Base-by-base conservation (phyloP, 2,329 filamentous ascomycete species). In the Microdochium nivale region DNA sequence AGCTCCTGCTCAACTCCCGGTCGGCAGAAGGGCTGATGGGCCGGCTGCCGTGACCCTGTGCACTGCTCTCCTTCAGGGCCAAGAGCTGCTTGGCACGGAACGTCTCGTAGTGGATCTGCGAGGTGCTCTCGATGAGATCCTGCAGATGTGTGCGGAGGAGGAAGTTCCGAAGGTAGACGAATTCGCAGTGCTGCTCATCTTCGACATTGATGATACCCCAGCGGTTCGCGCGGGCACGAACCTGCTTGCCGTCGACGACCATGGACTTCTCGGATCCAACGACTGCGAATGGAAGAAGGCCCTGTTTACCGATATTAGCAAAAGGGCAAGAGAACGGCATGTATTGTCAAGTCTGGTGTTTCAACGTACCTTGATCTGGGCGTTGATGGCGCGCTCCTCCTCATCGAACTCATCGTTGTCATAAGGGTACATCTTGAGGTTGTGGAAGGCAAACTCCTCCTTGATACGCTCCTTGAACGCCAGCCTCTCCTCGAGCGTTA, bases 131-230 rank as follows among this genome's bases (percentile, higher is more conserved):
- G 72, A 99, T 96, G 60, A 99, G 83, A 67, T 99, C 94, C 79
- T 99, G 94, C 53, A 99, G 83, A 73, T 99, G 94, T 58, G 94
- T 97, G 68, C 94, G 90, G 63, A 95, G 95, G 58, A 99, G 83
- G 83, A 99, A 99, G 80, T 99, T 92, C 69, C 94, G 87, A 56
- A 99, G 84, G 72, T 96, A 96, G 67, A 97, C 87, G 67, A 99
- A 99, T 82, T 99, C 94, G 83, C 94, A 99, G 80, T 99, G 94
- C 75, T 86, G 95, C 80, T 99, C 94, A 63, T 99, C 92, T 77
- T 99, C 94, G 63, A 99, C 92, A 67, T 99, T 99, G 79, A 99
- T 97, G 59, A 97, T 88, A 63, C 94, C 94, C 94, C 94, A 99
- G 72, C 94, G 86, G 82, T 97, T 99, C 76, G 99, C 94, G 66